A percentile compares a stretch with the other conserved stretches of the same genome.
Evolutionary conservation across 139 green algal genomes (phyloP).

Genomic region (Tetratostichococcus sp.): DNA sequence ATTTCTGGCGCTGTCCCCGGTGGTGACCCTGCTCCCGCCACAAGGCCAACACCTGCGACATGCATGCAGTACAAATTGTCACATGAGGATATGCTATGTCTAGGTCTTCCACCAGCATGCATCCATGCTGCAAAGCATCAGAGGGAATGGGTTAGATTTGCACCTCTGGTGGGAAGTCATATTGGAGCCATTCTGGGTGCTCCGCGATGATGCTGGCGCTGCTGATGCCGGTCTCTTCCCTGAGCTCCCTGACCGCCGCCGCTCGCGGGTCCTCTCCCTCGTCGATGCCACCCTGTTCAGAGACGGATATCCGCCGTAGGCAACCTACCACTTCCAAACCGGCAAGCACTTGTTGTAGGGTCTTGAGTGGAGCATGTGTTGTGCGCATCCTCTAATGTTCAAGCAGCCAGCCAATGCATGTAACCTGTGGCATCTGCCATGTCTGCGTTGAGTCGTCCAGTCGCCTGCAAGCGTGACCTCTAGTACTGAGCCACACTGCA

Average conservation of each 20-base stretch:
- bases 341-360: too few relatives aligned
- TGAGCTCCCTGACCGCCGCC: slow-evolving; percentile 36
- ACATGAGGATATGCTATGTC: too few relatives aligned
- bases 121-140: too few relatives aligned
- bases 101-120: too few relatives aligned
- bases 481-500: too few relatives aligned
- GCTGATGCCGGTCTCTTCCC: slow-evolving; percentile 50
- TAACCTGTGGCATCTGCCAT: slow-evolving; percentile 55
- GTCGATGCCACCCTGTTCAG: slow-evolving; percentile 39
- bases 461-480: slow-evolving; percentile 20
- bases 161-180: slow-evolving; percentile 33
- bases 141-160: too few relatives aligned
- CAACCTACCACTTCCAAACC: too few relatives aligned
- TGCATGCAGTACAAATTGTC: neutral
- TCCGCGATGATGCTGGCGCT: slow-evolving; percentile 26
- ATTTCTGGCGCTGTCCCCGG: neutral
- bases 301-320: too few relatives aligned
- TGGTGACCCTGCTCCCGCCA: neutral
- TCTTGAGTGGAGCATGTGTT: too few relatives aligned
- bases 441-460: slow-evolving; percentile 34
- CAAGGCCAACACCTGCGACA: neutral
- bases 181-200: slow-evolving; percentile 38
- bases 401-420: neutral
- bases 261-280: slow-evolving; percentile 28
- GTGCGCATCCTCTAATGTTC: neutral